Base-by-base conservation (phyloP, 352 stramenopile species). In the Saprolegnia diclina region DNA sequence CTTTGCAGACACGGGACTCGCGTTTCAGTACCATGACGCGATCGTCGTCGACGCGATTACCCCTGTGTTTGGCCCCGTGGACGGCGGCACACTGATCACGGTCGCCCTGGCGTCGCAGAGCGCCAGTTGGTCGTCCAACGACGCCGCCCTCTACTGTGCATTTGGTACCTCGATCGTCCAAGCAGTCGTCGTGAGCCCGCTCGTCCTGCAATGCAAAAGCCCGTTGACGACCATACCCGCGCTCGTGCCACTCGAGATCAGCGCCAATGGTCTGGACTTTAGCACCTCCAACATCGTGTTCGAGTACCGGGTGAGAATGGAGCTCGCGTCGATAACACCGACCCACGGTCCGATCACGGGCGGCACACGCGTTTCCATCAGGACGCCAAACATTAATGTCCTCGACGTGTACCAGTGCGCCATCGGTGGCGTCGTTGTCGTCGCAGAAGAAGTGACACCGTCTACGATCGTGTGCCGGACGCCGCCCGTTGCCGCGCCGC, bases 391-490 rank as follows among this genome's bases (percentile, higher is more conserved):
- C 0, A 83, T 90, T 48, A 70, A 65, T 45, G 7, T 68, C 0
- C 61, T 74, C 19, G 64, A 40, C 5, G 50, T 52, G 7, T 88
- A 89, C 59, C 72, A 61, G 10, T 94, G 86, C 67, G 74, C 71
- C 19, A 90, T 94, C 57, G 83, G 75, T 5, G 69, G 64, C 7
- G 65, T 73, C 44, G 21, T 85, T 13, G 79, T 87, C 0, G 29
- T 14, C 11, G 76, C 82, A 14, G 82, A 86, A 66, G 76, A 77
- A 29, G 71, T 77, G 10, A 91, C 88, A 32, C 5, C 59, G 10
- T 90, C 79, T 0, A 79, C 89, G 22, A 35, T 94, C 3, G 67
- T 72, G 3, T 93, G 87, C 50, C 76, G 81, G 11, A 80, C 85
- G 2, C 87, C 87, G 9, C 40, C 71, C 5, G 68, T 74, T 4